phyloP scores from a whole-genome alignment of 192 early-diverging fungal species.

The Coemansia sp. region DNA sequence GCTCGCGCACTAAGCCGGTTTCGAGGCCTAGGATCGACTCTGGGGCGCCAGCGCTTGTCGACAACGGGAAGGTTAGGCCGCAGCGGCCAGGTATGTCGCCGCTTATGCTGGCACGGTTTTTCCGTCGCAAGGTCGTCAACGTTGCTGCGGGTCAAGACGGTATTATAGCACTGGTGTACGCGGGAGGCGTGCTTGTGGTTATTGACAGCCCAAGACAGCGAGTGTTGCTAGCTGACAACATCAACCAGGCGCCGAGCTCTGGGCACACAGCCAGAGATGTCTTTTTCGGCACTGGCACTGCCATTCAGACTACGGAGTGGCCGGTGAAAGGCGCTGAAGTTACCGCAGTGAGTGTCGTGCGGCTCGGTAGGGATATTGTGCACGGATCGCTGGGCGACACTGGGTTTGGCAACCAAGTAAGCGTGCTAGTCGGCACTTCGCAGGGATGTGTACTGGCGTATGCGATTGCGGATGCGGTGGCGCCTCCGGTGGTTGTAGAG shows the following conservation, averaged over 20 bases:
- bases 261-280: conserved; percentile 6
- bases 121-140: conserved; percentile 8
- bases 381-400: background rate
- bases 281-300: conserved; percentile 9
- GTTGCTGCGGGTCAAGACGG: conserved; percentile 23
- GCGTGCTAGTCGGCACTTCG: conserved; percentile 31
- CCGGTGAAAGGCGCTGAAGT: background rate
- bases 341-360: background rate
- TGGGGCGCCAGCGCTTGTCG: background rate
- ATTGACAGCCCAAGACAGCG: conserved; percentile 35
- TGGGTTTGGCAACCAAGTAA: background rate
- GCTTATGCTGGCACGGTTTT: conserved; percentile 46
- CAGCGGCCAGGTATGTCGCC: conserved; percentile 19
- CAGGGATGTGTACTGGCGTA: conserved; percentile 28
- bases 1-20: background rate
- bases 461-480: background rate
- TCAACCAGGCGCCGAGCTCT: conserved; percentile 25
- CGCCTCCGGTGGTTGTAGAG: conserved; percentile 9
- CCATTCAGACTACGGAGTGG: background rate
- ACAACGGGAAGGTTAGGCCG: background rate
- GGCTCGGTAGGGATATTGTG: conserved; percentile 2
- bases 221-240: conserved; percentile 39
- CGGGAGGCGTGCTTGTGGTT: conserved; percentile 35
- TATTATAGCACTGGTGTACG: conserved; percentile 23
- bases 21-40: conserved; percentile 4